Evolutionary conservation across 106 monocot species (phyloP), one percentile per base, ranked within the genome.

Genomic region (Platanthera zijinensis): DNA sequence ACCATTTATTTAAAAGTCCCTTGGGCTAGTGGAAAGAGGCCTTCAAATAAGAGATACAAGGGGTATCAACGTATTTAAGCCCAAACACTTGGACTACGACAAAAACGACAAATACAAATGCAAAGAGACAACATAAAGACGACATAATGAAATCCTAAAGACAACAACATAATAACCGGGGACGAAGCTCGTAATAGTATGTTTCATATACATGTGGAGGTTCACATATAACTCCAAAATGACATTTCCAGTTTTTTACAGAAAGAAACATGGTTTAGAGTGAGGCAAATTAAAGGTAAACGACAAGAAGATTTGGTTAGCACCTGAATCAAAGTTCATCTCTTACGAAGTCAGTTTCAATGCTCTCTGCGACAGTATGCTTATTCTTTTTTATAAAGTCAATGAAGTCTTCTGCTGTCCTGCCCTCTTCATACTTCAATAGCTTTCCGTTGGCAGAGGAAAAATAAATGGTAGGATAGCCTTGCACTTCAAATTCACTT

Each of bases 381-480:
- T 76, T 87, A 72, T 86, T 85, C 39, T 79, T 85, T 59, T 88
- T 74, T 32, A 93, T 81, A 57, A 84, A 97, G 49, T 82, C 76
- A 76, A 93, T 88, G 62, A 97, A 89, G 67, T 76, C 96, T 18
- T 89, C 86, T 21, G 74, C 77, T 74, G 87, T 86, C 62, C 91
- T 85, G 19, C 48, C 87, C 2, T 84, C 83, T 8, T 88, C 86
- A 48, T 91, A 99, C 18, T 76, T 75, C n/a, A 83, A 50, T 13
- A 88, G 19, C 77, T 99, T 90, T 15, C 94, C 94, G 22, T 83
- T 85, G n/a, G 94, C 83, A 47, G 94, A 82, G 28, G 76, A 73
- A 32, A 94, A 91, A 75, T 89, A 94, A 15, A 99, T 3, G 7
- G 97, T 99, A 25, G 94, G 97, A 51, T 88, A 99, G 15, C 97